Conservation (phyloP, 805 yeast species). For the Lachancea dasiensis region DNA sequence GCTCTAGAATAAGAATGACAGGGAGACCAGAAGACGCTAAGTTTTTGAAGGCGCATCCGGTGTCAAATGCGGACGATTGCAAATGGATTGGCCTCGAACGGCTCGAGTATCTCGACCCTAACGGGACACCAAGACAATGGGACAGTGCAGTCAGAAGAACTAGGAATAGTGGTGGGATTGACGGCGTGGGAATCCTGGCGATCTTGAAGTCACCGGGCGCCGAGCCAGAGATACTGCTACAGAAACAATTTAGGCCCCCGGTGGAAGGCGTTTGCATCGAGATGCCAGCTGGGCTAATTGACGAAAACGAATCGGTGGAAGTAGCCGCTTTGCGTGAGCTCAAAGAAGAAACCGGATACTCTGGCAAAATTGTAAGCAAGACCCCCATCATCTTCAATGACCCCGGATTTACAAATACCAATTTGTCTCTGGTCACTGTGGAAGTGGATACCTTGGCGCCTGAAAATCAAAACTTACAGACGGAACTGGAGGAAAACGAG, state of each 20-base stretch:
- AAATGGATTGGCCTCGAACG: constrained; percentile 64
- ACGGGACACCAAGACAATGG: constrained; percentile 71
- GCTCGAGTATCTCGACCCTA: constrained; percentile 66
- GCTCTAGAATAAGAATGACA: constrained; percentile 23
- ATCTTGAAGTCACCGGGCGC: constrained; percentile 48
- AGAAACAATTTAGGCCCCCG: constrained; percentile 93
- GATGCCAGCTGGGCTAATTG: constrained; percentile 92
- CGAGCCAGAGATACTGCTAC: constrained; percentile 54
- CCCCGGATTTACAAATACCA: constrained; percentile 89
- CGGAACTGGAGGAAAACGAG: constrained; percentile 84
- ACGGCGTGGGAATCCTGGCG: constrained; percentile 89
- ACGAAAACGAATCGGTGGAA: constrained; percentile 71
- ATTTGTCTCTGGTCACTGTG: constrained; percentile 70
- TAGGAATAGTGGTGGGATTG: constrained; percentile 52
- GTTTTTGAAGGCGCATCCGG: constrained; percentile 26
- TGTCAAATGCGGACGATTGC: constrained; percentile 40
- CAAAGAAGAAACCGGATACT: constrained; percentile 88
- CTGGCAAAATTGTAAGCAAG: constrained; percentile 51
- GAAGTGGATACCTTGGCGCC: constrained; percentile 64
- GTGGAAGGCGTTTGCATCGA: constrained; percentile 83
- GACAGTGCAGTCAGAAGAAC: constrained; percentile 84
- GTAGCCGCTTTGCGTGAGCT: constrained; percentile 83
- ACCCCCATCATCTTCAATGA: constrained; percentile 58
- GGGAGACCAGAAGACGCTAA: constrained; percentile 36
- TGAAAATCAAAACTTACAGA: constrained; percentile 61